Conservation (phyloP, 2,329 filamentous ascomycete genomes). For the Ophiostoma fasciatum region DNA sequence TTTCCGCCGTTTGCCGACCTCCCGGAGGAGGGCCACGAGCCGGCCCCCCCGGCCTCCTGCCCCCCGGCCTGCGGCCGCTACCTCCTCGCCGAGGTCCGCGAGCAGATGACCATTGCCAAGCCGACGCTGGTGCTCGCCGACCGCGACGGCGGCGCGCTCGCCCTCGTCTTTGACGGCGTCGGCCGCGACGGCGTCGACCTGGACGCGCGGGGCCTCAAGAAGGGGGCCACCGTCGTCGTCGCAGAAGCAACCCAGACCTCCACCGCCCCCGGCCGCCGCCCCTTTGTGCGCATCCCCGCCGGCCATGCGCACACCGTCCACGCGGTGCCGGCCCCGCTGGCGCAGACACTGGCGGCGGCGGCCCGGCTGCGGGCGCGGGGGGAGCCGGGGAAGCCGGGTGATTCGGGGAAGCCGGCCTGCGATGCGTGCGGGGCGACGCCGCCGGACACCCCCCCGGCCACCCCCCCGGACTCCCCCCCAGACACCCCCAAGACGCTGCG, state of each 20-base stretch:
- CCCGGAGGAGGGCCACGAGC: constrained; percentile 12
- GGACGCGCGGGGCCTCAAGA: constrained; percentile 18
- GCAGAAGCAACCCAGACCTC: constrained; percentile 7
- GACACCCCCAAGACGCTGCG: constrained; percentile 16
- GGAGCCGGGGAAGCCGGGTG: background rate
- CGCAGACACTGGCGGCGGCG: constrained; percentile 17
- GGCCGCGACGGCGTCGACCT: constrained; percentile 22
- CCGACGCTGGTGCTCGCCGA: constrained; percentile 32
- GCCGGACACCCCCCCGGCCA: constrained; percentile 4
- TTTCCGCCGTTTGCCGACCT: constrained; percentile 22
- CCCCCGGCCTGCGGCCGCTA: constrained; percentile 15
- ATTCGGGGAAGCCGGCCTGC: background rate
- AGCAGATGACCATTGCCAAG: constrained; percentile 33
- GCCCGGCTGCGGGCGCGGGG: constrained; percentile 9
- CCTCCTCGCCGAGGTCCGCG: constrained; percentile 29
- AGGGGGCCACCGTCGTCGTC: constrained; percentile 25
- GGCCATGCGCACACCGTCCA: constrained; percentile 20
- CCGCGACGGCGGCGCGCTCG: constrained; percentile 24
- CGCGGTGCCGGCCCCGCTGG: constrained; percentile 19
- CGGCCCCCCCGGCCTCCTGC: background rate
- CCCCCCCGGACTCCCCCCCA: too few species aligned
- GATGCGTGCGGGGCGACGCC: constrained; percentile 4
- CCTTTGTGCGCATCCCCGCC: constrained; percentile 22
- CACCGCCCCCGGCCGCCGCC: constrained; percentile 22
- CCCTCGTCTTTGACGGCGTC: constrained; percentile 29